Percentiles rank a stretch among this genome's conserved stretches.
Conservation (phyloP, 2,329 filamentous ascomycete species). For the Neopestalotiopsis sp. region DNA sequence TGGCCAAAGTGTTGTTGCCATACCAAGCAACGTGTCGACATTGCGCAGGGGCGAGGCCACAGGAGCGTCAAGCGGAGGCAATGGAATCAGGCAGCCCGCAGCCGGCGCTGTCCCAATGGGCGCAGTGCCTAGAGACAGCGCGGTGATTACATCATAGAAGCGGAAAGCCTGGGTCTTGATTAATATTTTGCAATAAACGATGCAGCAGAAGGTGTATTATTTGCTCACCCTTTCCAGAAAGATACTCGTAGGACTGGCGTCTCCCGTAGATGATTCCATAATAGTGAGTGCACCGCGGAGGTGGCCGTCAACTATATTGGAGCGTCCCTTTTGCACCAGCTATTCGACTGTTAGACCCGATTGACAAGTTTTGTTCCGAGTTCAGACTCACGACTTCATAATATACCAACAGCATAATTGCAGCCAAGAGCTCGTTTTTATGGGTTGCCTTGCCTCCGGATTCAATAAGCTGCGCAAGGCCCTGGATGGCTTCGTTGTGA, state of each 20-base stretch:
- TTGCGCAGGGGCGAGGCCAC: constrained; percentile 53
- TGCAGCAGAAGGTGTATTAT: background rate
- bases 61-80: constrained; percentile 52
- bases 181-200: constrained; percentile 24
- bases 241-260: constrained; percentile 55
- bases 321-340: constrained; percentile 65
- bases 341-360: constrained; percentile 36
- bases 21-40: constrained; percentile 65
- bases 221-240: constrained; percentile 64
- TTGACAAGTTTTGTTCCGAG: background rate
- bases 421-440: constrained; percentile 63
- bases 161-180: constrained; percentile 58
- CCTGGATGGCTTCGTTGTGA: constrained; percentile 65
- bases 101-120: constrained; percentile 59
- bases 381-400: constrained; percentile 64
- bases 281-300: constrained; percentile 67
- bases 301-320: constrained; percentile 66
- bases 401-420: constrained; percentile 67
- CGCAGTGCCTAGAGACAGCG: constrained; percentile 64
- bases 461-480: constrained; percentile 62
- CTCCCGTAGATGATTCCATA: constrained; percentile 54
- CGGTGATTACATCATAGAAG: constrained; percentile 70
- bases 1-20: constrained; percentile 68
- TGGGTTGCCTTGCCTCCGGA: constrained; percentile 51
- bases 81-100: constrained; percentile 50